A percentile compares a stretch with the other conserved stretches of the same genome.
Evolutionary conservation across 495 filamentous ascomycete genomes (phyloP).

Genomic region (Talaromyces proteolyticus): DNA sequence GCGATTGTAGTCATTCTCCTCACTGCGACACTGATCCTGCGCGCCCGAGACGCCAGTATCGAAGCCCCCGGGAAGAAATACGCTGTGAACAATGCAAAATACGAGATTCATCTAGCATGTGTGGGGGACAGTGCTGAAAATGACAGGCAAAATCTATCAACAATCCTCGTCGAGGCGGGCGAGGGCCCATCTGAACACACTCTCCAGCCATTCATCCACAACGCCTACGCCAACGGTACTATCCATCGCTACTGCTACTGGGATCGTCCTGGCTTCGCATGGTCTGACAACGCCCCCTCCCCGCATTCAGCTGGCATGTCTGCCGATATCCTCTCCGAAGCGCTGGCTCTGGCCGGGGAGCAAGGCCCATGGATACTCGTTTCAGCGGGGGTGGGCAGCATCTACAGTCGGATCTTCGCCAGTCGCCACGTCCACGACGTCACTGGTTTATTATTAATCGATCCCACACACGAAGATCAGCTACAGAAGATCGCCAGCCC

Average conservation of each 20-base stretch:
- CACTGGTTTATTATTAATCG: constrained; percentile 75
- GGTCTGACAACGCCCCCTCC: constrained; percentile 90
- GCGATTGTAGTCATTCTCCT: constrained; percentile 62
- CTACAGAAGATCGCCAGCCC: constrained; percentile 60
- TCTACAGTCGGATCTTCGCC: constrained; percentile 87
- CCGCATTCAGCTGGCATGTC: constrained; percentile 89
- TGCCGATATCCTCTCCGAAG: constrained; percentile 77
- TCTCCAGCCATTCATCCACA: constrained; percentile 62
- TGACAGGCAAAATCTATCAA: constrained; percentile 45
- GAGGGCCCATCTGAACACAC: constrained; percentile 67
- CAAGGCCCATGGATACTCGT: constrained; percentile 75
- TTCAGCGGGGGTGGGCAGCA: constrained; percentile 69
- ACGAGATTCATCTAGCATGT: constrained; percentile 81
- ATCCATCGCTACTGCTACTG: constrained; percentile 91
- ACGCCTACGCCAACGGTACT: constrained; percentile 61
- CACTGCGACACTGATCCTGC: constrained; percentile 71
- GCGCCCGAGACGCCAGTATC: constrained; percentile 68
- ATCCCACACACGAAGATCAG: constrained; percentile 81
- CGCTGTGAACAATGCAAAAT: constrained; percentile 74
- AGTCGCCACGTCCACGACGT: constrained; percentile 68
- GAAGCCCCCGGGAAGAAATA: constrained; percentile 64
- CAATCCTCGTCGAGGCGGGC: constrained; percentile 78
- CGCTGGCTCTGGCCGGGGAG: constrained; percentile 73
- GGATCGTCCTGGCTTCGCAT: constrained; percentile 84
- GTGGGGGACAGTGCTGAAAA: constrained; percentile 55